These are phyloP conservation scores for Echinosophora koreensis DNA, from an alignment of 306 rosid genomes.

Conservation along the genomic window DNA sequence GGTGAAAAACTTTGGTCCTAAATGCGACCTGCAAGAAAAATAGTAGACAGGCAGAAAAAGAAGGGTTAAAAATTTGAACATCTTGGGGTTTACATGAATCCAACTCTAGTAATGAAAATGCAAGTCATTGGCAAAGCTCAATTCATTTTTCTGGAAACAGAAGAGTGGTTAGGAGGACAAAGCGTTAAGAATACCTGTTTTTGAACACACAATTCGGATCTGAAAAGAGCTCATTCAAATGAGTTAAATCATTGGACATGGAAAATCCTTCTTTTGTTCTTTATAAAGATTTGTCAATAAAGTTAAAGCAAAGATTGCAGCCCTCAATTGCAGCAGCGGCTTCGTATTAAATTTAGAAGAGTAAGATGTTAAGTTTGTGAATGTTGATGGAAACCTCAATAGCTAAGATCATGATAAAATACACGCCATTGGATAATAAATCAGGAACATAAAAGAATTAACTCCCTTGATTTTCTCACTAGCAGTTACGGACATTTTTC, in stretches of 20 bases:
- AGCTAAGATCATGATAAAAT: not conserved
- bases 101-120: not conserved
- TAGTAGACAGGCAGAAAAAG: not conserved
- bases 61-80: conserved; percentile 26
- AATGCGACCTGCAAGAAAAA: conserved; percentile 72
- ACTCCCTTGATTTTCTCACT: conserved; percentile 1
- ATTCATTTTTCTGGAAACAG: conserved; percentile 3
- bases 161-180: not conserved
- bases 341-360: not conserved
- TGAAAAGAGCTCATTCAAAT: conserved; percentile 9
- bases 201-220: not conserved
- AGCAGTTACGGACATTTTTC: not conserved
- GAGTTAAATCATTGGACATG: conserved; percentile 16
- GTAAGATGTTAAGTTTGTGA: not conserved
- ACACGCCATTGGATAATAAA: not conserved
- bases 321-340: not conserved
- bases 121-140: conserved; percentile 8
- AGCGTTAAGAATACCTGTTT: not conserved
- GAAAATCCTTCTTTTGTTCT: not conserved
- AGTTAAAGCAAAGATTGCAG: not conserved
- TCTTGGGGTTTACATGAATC: not conserved
- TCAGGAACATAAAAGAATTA: not conserved
- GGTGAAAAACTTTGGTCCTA: conserved; percentile 89
- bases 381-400: not conserved
- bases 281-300: conserved; percentile 3